Conservation (phyloP, 2,329 filamentous ascomycete species). For the Paradendryphiella salina region DNA sequence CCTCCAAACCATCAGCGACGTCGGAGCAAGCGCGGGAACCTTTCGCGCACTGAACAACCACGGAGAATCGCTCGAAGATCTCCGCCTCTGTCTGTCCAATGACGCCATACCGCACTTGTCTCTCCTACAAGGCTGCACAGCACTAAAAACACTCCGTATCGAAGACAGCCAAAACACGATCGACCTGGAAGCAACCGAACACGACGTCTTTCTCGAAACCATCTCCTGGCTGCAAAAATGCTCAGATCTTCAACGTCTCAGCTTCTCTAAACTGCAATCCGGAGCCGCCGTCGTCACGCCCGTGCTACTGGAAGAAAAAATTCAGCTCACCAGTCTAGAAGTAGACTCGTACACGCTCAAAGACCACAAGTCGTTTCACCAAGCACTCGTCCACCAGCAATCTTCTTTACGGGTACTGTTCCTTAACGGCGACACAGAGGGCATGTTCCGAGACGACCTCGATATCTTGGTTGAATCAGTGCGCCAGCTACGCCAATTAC, state of each 20-base stretch:
- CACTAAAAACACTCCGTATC: conserved; percentile 55
- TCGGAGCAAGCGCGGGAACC: conserved; percentile 58
- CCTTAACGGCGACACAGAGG: conserved; percentile 54
- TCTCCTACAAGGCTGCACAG: conserved; percentile 54
- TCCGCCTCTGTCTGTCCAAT: conserved; percentile 56
- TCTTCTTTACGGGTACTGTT: conserved; percentile 52
- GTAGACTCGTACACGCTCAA: conserved; percentile 56
- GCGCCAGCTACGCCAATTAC: conserved; percentile 56
- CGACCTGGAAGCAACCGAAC: conserved; percentile 56
- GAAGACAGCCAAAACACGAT: conserved; percentile 51
- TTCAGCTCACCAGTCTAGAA: conserved; percentile 54
- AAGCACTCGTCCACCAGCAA: conserved; percentile 58
- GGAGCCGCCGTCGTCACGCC: conserved; percentile 58
- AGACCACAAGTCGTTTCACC: conserved; percentile 57
- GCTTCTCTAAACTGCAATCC: conserved; percentile 56
- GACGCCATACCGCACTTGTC: conserved; percentile 56
- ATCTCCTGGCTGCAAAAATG: conserved; percentile 61
- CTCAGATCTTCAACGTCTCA: conserved; percentile 54
- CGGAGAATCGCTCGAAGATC: conserved; percentile 57
- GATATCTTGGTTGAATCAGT: conserved; percentile 57
- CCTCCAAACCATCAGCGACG: conserved; percentile 62
- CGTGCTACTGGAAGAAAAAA: conserved; percentile 52
- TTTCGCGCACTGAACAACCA: conserved; percentile 60
- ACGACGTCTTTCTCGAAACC: conserved; percentile 57
- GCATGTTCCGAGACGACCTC: conserved; percentile 52